These are phyloP conservation scores for Suhomyces faveliae DNA, from an alignment of 805 yeast species.

Conservation along the genomic window DNA sequence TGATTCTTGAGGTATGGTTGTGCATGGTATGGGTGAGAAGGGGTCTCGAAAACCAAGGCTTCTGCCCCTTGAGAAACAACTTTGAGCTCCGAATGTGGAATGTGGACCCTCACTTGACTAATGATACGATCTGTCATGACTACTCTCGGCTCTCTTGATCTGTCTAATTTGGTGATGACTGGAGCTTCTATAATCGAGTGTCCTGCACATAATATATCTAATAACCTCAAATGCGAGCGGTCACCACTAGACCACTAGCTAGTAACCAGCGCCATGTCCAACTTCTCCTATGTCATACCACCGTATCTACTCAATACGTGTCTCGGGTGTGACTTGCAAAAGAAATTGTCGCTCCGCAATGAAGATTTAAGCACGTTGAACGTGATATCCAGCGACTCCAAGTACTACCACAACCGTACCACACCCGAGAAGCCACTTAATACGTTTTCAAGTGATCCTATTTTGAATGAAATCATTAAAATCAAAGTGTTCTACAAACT, in stretches of 20 bases:
- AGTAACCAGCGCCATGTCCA: not conserved
- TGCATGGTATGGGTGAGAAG: constrained; percentile 61
- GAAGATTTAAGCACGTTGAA: constrained; percentile 26
- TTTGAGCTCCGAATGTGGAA: constrained; percentile 50
- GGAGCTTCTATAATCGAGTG: too few species aligned
- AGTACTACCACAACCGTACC: constrained; percentile 17
- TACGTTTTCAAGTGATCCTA: constrained; percentile 30
- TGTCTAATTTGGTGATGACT: not conserved
- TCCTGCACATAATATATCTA: not conserved
- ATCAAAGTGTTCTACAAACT: constrained; percentile 35
- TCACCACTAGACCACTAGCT: not conserved
- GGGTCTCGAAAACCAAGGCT: constrained; percentile 69
- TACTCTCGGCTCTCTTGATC: not conserved
- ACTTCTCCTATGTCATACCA: constrained; percentile 33
- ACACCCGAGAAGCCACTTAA: constrained; percentile 12
- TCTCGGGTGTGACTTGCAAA: constrained; percentile 32
- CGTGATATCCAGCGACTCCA: constrained; percentile 25
- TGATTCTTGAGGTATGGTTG: constrained; percentile 24
- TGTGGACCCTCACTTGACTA: constrained; percentile 37
- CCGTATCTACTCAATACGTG: constrained; percentile 42
- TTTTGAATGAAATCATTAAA: constrained; percentile 30
- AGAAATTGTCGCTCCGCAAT: constrained; percentile 21
- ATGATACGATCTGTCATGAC: constrained; percentile 57
- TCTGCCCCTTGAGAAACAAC: constrained; percentile 88
- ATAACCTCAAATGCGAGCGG: not conserved